These are phyloP conservation scores for Terfezia claveryi DNA, from an alignment of 495 filamentous ascomycete genomes.

Conservation along the genomic window DNA sequence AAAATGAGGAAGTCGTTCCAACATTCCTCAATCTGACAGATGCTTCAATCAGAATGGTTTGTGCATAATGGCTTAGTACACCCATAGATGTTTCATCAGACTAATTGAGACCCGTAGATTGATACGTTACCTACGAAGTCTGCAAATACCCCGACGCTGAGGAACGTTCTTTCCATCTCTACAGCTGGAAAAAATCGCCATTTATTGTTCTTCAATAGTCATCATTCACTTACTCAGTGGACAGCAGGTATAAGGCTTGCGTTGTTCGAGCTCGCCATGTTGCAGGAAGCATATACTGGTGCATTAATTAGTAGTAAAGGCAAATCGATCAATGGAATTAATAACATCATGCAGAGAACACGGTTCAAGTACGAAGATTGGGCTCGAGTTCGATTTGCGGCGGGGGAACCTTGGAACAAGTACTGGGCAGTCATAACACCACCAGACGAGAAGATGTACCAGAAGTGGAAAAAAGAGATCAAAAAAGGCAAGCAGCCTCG, in stretches of 20 bases:
- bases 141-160: constrained; percentile 49
- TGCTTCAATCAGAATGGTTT: constrained; percentile 91
- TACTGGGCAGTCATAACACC: constrained; percentile 91
- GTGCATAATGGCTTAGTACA: background rate
- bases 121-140: constrained; percentile 69
- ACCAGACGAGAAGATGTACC: constrained; percentile 75
- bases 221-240: constrained; percentile 86
- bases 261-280: constrained; percentile 80
- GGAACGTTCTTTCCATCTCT: constrained; percentile 85
- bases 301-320: constrained; percentile 90
- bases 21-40: constrained; percentile 96
- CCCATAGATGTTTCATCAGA: no score
- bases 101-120: constrained; percentile 33
- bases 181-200: constrained; percentile 92
- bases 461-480: constrained; percentile 56
- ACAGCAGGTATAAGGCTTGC: constrained; percentile 82
- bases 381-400: constrained; percentile 87
- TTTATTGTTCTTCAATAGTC: constrained; percentile 83
- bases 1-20: constrained; percentile 65
- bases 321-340: constrained; percentile 66
- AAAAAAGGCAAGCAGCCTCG: constrained; percentile 55
- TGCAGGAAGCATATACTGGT: constrained; percentile 94
- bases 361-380: constrained; percentile 68
- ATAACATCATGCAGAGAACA: constrained; percentile 57
- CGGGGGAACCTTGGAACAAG: constrained; percentile 85